Evolutionary conservation across 2,329 filamentous ascomycete species (phyloP).

Genomic region (Exophiala aquamarina): DNA sequence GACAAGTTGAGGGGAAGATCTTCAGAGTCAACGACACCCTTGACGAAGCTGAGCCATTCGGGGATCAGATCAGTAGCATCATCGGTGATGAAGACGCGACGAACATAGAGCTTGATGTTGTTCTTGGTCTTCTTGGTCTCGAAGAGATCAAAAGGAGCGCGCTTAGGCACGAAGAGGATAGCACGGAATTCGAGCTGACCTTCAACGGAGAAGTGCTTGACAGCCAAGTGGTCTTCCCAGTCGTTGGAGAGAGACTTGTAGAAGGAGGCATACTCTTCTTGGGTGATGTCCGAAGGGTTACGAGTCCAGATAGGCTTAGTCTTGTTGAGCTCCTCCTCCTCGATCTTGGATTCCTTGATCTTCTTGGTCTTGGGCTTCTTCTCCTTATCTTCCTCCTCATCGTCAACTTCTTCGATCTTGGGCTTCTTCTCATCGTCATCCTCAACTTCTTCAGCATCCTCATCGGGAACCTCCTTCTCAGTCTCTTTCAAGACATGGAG

Average conservation of each 20-base stretch:
- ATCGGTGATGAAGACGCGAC: conserved; percentile 99
- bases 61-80: conserved; percentile 98
- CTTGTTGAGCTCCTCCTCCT: conserved; percentile 99
- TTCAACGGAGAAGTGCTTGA: conserved; percentile 99
- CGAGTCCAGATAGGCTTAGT: conserved; percentile 99
- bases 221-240: conserved; percentile 98
- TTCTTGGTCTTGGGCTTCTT: conserved; percentile 99
- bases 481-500: conserved; percentile 99
- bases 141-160: conserved; percentile 98
- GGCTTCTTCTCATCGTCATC: conserved; percentile 85
- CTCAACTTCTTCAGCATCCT: conserved; percentile 78
- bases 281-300: conserved; percentile 91
- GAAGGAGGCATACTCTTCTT: conserved; percentile 97
- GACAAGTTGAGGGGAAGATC: conserved; percentile 99
- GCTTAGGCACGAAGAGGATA: conserved; percentile 99
- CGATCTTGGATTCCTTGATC: conserved; percentile 96
- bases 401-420: conserved; percentile 89
- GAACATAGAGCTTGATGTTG: conserved; percentile 99
- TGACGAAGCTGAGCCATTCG: conserved; percentile 99
- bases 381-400: conserved; percentile 79
- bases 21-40: conserved; percentile 99
- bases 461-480: conserved; percentile 97
- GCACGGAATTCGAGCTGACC: conserved; percentile 99
- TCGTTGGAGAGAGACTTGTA: conserved; percentile 99
- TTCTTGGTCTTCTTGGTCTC: conserved; percentile 99